Base-by-base conservation (phyloP, 2,329 filamentous ascomycete species). In the Clarireedia paspali region DNA sequence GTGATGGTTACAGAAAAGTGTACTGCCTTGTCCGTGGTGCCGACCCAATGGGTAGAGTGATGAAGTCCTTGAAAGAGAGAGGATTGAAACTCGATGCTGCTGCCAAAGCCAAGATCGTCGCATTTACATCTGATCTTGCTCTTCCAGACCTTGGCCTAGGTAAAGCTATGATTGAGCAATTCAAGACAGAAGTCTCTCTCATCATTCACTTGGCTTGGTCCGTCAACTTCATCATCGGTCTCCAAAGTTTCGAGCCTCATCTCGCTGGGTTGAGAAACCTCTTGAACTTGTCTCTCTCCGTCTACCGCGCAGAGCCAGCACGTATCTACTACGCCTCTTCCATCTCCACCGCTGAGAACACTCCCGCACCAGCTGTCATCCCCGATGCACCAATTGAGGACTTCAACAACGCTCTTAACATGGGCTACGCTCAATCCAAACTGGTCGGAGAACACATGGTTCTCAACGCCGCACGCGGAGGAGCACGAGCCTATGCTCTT, bases 21-120 rank as follows among this genome's bases (percentile, higher is more conserved):
- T 81, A 78, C 70, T 77, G 76, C 54, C 72, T 82, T 2, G 75
- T 81, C 5, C 73, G 80, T 34, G 77, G 77, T 6, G 59, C 63
- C 23, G 45, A 59, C 4, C 51, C 56, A 50, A 56, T 53, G 38
- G 54, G 53, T 15, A 53, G 54, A 56, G 49, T 56, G 4, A 24
- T 56, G 36, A 39, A 36, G 7, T 56, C 54, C 12, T 42, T 56
- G 9, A 53, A 53, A 26, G 54, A 56, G 5, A 39, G 54, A 24
- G 54, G 54, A 20, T 46, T 56, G 15, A 45, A 50, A 34, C 49
- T 56, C 7, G 38, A 20, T 30, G 39, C 48, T 20, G 34, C 48
- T 12, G 48, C 39, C 26, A 47, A 30, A 26, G 15, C 47, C 17
- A 56, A 56, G 36, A 46, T 56, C 26, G 49, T 53, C 3, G 54